Evolutionary conservation across 73 alveolate genomes (phyloP).

Genomic region (Paramecium biaurelia): DNA sequence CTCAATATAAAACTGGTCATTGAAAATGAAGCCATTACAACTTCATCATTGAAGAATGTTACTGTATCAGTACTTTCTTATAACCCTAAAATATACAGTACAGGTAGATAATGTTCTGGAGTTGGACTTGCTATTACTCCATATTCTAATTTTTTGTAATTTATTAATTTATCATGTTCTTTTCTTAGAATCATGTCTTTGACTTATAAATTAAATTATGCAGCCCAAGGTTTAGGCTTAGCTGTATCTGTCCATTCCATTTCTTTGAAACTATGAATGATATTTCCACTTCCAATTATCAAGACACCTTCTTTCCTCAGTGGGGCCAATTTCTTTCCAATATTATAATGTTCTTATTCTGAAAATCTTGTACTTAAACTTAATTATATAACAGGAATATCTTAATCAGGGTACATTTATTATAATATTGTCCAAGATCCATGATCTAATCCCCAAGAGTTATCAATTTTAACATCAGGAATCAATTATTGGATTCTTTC

Average conservation of each 20-base stretch:
- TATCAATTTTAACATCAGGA: constrained; percentile 39
- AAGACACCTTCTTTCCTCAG: not conserved
- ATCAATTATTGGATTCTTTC: constrained; percentile 33
- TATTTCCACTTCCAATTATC: constrained; percentile 38
- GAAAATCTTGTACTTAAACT: not conserved
- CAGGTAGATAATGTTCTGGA: constrained; percentile 42
- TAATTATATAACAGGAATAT: constrained; percentile 32
- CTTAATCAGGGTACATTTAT: constrained; percentile 31
- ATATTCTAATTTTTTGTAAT: not conserved
- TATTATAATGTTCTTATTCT: constrained; percentile 18
- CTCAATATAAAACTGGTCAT: not conserved
- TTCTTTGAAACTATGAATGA: constrained; percentile 1
- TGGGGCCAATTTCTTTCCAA: not conserved
- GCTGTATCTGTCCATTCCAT: constrained; percentile 12
- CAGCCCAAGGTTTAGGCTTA: constrained; percentile 41
- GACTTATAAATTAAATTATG: not conserved
- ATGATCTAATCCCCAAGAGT: constrained; percentile 60
- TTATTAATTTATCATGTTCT: not conserved
- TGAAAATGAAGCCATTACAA: constrained; percentile 31
- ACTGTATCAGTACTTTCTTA: not conserved
- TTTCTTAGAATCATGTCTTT: not conserved
- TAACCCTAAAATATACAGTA: not conserved
- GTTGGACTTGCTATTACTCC: constrained; percentile 10
- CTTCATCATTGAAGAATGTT: constrained; percentile 35
- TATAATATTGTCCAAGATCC: constrained; percentile 38